Evolutionary conservation across 345 rosid genomes (phyloP).

Genomic region (Nasturtium officinale): DNA sequence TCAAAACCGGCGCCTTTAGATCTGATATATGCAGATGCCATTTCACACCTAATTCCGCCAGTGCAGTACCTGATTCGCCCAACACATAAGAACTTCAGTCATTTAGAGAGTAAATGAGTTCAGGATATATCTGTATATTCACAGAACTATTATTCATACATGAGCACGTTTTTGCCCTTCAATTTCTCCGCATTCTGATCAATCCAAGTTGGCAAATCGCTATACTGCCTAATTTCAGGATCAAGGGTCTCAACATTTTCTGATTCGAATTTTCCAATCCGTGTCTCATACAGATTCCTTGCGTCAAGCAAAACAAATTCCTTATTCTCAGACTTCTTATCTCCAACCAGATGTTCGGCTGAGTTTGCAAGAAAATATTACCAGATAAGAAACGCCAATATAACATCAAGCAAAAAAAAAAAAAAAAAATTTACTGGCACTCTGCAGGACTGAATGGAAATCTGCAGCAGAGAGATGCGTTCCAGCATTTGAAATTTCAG

Average conservation of each 20-base stretch:
- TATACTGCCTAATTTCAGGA: constrained; percentile 87
- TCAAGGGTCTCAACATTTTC: constrained; percentile 77
- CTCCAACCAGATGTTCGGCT: constrained; percentile 45
- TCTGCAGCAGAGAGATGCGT: constrained; percentile 81
- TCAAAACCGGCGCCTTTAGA: constrained; percentile 91
- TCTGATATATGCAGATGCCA: constrained; percentile 92
- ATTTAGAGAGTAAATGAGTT: background rate
- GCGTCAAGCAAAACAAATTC: constrained; percentile 80
- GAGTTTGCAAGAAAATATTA: constrained; percentile 26
- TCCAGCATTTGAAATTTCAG: constrained; percentile 79
- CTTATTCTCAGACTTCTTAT: constrained; percentile 44
- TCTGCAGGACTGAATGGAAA: constrained; percentile 78
- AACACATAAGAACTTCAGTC: constrained; percentile 22
- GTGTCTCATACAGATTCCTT: constrained; percentile 87
- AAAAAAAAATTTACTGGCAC: constrained; percentile 50
- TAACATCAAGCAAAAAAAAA: background rate
- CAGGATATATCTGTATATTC: constrained; percentile 15
- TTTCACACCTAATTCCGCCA: constrained; percentile 98
- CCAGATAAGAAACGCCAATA: constrained; percentile 12
- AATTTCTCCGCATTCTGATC: constrained; percentile 68
- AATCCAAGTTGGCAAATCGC: constrained; percentile 89
- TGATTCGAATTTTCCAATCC: constrained; percentile 77
- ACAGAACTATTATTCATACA: constrained; percentile 53
- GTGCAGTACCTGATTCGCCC: constrained; percentile 80
- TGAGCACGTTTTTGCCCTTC: constrained; percentile 74